phyloP scores from a whole-genome alignment of 257 asterid genomes.

The Capsicum pubescens region DNA sequence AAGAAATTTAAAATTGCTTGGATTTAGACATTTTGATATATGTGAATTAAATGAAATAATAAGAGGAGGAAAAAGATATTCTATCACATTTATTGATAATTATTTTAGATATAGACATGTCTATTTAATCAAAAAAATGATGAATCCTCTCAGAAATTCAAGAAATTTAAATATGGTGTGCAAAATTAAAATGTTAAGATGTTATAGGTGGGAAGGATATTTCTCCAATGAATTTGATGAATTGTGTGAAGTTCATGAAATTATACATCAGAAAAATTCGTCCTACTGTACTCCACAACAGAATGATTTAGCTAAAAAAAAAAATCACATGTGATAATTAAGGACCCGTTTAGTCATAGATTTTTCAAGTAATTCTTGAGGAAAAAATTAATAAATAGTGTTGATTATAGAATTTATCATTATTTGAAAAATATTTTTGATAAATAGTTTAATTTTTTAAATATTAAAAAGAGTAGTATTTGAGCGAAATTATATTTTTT shows the following conservation, averaged over 20 bases:
- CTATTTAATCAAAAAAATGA: not conserved
- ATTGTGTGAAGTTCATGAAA: not conserved
- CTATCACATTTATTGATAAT: not conserved
- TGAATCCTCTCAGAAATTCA: not conserved
- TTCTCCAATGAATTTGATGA: not conserved
- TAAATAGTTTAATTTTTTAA: too few relatives aligned
- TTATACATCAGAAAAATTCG: not conserved
- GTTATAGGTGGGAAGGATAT: not conserved
- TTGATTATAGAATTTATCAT: too few relatives aligned
- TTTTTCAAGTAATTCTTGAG: too few relatives aligned
- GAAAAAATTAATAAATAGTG: too few relatives aligned
- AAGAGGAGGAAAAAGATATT: not conserved
- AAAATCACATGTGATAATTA: too few relatives aligned
- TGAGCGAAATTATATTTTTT: too few relatives aligned
- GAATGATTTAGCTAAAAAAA: not conserved
- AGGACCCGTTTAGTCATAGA: too few relatives aligned
- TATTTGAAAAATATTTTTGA: too few relatives aligned
- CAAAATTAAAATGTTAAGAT: conserved; percentile 18
- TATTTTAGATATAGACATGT: not conserved
- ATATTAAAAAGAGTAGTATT: too few relatives aligned
- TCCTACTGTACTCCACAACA: not conserved
- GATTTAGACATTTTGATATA: not conserved
- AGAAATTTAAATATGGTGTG: not conserved
- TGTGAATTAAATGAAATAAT: conserved; percentile 9
- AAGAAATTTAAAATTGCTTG: not conserved